Conservation (phyloP, 1,284 basidiomycete species). For the Moesziomyces aphidis region DNA sequence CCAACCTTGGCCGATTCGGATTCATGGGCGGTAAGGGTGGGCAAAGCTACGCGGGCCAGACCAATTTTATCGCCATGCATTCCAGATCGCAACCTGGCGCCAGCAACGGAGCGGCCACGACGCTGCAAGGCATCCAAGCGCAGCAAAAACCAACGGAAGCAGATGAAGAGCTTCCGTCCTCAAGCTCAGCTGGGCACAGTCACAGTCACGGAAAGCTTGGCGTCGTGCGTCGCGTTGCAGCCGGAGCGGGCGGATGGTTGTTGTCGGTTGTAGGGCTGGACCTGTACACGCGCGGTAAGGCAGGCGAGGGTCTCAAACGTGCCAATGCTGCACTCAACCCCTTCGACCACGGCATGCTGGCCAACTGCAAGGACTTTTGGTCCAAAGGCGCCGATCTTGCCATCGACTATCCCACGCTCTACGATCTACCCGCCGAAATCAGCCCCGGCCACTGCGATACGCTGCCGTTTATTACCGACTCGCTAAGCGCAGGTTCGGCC, state of each 20-base stretch:
- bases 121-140: constrained; percentile 22
- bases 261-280: constrained; percentile 92
- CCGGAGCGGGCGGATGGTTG: constrained; percentile 72
- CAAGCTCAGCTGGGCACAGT: constrained; percentile 2
- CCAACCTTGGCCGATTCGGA: constrained; percentile 92
- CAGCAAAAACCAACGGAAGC: constrained; percentile 20
- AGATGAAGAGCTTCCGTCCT: constrained; percentile 6
- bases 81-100: constrained; percentile 2
- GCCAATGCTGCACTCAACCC: constrained; percentile 82
- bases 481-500: constrained; percentile 3
- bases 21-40: constrained; percentile 93
- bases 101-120: background rate
- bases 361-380: constrained; percentile 96
- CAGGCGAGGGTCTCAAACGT: constrained; percentile 79
- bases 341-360: constrained; percentile 84
- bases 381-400: constrained; percentile 82
- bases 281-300: constrained; percentile 89
- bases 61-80: constrained; percentile 33
- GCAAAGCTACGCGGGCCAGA: constrained; percentile 71
- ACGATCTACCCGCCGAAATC: constrained; percentile 75
- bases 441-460: constrained; percentile 32
- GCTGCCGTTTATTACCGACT: constrained; percentile 18
- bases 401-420: constrained; percentile 88
- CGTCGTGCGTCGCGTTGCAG: constrained; percentile 10
- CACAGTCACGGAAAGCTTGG: constrained; percentile 20